Conservation (phyloP, 306 rosid species). For the Canavalia ensiformis region DNA sequence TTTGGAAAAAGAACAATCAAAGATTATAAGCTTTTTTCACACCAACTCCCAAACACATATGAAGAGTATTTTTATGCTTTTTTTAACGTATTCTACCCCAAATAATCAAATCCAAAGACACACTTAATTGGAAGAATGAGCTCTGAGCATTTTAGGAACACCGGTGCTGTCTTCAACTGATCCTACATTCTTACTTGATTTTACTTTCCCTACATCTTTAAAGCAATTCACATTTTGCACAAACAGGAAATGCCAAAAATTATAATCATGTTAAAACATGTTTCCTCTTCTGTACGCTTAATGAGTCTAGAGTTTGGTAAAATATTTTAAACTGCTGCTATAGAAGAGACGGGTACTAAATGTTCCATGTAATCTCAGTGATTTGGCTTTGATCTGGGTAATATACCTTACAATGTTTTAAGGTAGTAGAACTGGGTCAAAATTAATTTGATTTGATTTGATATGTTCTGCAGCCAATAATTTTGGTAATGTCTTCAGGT, state of each 20-base stretch:
- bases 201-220: constrained; percentile 1
- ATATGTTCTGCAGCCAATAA: background rate
- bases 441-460: background rate
- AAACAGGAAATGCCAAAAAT: background rate
- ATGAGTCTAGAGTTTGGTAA: background rate
- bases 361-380: background rate
- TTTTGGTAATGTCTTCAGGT: constrained; percentile 1
- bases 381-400: background rate
- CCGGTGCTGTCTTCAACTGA: background rate
- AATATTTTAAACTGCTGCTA: background rate
- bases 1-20: too few relatives aligned
- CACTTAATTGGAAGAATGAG: background rate
- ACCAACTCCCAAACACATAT: too few relatives aligned
- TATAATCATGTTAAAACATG: background rate
- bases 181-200: background rate
- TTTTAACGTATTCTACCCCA: too few relatives aligned
- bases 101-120: too few relatives aligned
- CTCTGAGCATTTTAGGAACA: constrained; percentile 2
- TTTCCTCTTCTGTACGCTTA: constrained; percentile 8
- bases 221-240: background rate
- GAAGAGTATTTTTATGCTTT: too few relatives aligned
- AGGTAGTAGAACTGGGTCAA: background rate
- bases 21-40: too few relatives aligned
- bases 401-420: background rate
- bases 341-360: background rate